A percentile compares a stretch with the other conserved stretches of the same genome.
Conservation (phyloP, 2,329 filamentous ascomycete genomes). For the Claviceps humidiphila region DNA sequence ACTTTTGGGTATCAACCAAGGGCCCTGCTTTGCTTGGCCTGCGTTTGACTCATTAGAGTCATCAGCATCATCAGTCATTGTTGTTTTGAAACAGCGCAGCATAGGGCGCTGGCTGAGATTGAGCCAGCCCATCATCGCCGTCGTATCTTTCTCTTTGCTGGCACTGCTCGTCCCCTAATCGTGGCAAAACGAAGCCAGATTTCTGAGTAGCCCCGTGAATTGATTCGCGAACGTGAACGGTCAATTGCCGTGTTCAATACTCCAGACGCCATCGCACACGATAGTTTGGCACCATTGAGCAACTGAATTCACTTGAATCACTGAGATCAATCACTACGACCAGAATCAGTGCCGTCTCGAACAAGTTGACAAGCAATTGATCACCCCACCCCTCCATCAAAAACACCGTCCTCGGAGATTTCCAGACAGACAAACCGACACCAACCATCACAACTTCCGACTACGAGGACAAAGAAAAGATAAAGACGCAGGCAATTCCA, state of each 20-base stretch:
- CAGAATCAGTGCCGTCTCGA: not conserved
- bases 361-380: not conserved
- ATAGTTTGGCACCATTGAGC: slow-evolving; percentile 3
- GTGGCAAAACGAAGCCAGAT: not conserved
- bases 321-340: not conserved
- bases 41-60: slow-evolving; percentile 1
- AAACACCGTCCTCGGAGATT: slow-evolving; percentile 2
- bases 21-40: not conserved
- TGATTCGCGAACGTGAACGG: slow-evolving; percentile 2
- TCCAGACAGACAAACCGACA: slow-evolving; percentile 1
- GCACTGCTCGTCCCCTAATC: not conserved
- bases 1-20: slow-evolving; percentile 6
- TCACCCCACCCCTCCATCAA: not conserved
- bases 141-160: no score
- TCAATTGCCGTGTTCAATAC: not conserved
- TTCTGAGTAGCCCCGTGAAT: not conserved
- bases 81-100: not conserved
- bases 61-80: not conserved
- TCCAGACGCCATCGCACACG: not conserved
- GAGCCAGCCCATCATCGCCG: no score
- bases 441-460: not conserved
- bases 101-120: no score
- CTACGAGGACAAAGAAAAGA: slow-evolving; percentile 1
- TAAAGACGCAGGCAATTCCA: slow-evolving; percentile 1
- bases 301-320: slow-evolving; percentile 2